phyloP scores from a whole-genome alignment of 139 green algal genomes.

The Tetraselmis chui region DNA sequence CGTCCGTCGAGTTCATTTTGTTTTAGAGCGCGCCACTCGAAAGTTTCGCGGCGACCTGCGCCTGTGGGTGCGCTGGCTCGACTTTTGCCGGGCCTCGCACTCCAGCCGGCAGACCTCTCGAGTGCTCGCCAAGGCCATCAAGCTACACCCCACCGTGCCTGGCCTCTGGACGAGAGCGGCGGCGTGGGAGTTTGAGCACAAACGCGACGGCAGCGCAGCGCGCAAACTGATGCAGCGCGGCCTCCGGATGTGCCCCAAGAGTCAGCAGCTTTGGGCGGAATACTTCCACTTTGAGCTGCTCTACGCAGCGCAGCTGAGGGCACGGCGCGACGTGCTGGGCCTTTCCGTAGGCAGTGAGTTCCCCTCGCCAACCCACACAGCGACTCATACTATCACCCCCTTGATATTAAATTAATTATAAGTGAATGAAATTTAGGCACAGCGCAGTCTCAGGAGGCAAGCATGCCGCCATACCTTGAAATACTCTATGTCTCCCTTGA shows the following conservation, averaged over 20 bases:
- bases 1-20: slow-evolving; percentile 75
- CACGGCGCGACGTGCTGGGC: slow-evolving; percentile 65
- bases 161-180: slow-evolving; percentile 85
- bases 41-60: slow-evolving; percentile 82
- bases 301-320: slow-evolving; percentile 67
- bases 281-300: slow-evolving; percentile 81
- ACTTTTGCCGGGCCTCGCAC: slow-evolving; percentile 54
- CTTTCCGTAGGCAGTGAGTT: slow-evolving; percentile 15
- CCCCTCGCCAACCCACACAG: too few relatives aligned
- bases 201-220: slow-evolving; percentile 67
- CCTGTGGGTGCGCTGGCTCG: slow-evolving; percentile 81
- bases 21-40: slow-evolving; percentile 75
- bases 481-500: too few relatives aligned
- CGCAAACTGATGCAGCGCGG: slow-evolving; percentile 88
- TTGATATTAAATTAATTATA: too few relatives aligned
- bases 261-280: slow-evolving; percentile 72
- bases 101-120: slow-evolving; percentile 56
- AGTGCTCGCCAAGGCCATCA: slow-evolving; percentile 68
- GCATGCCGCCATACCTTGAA: too few relatives aligned
- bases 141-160: slow-evolving; percentile 70
- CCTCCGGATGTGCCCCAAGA: slow-evolving; percentile 63
- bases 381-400: too few relatives aligned
- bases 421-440: too few relatives aligned
- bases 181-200: slow-evolving; percentile 79
- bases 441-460: too few relatives aligned